These are phyloP conservation scores for Phlebiopsis gigantea DNA, from an alignment of 768 basidiomycete genomes.

Conservation along the genomic window DNA sequence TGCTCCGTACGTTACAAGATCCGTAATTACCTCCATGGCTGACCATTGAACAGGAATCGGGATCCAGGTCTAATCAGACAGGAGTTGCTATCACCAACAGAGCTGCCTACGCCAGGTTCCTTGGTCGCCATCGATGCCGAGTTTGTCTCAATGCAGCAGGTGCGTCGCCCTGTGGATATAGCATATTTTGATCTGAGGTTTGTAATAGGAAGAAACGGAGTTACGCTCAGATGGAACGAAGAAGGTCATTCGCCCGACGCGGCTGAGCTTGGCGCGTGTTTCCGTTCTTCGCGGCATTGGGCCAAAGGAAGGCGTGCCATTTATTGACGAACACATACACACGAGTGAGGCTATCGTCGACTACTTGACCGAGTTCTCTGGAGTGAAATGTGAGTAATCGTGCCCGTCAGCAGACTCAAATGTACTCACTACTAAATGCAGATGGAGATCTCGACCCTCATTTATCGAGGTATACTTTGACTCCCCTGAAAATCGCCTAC, in stretches of 20 bases:
- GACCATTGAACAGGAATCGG: constrained; percentile 52
- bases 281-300: constrained; percentile 90
- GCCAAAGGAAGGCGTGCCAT: constrained; percentile 73
- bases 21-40: background rate
- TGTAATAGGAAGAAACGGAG: constrained; percentile 85
- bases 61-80: constrained; percentile 73
- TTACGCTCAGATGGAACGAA: constrained; percentile 93
- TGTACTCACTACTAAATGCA: constrained; percentile 28
- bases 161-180: constrained; percentile 20
- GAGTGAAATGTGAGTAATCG: constrained; percentile 73
- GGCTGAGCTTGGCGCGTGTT: constrained; percentile 89
- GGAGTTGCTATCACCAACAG: constrained; percentile 60
- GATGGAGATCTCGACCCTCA: constrained; percentile 90
- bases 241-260: constrained; percentile 85
- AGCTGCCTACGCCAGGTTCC: constrained; percentile 82
- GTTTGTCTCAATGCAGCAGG: constrained; percentile 96
- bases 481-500: constrained; percentile 96
- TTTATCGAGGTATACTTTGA: constrained; percentile 80
- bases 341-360: constrained; percentile 94
- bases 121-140: constrained; percentile 96
- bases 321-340: constrained; percentile 98
- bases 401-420: background rate
- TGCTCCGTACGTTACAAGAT: constrained; percentile 51
- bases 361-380: constrained; percentile 95
- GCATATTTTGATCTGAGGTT: background rate